Base-by-base conservation (phyloP, 2,329 filamentous ascomycete genomes). In the Epichloe hybrida region DNA sequence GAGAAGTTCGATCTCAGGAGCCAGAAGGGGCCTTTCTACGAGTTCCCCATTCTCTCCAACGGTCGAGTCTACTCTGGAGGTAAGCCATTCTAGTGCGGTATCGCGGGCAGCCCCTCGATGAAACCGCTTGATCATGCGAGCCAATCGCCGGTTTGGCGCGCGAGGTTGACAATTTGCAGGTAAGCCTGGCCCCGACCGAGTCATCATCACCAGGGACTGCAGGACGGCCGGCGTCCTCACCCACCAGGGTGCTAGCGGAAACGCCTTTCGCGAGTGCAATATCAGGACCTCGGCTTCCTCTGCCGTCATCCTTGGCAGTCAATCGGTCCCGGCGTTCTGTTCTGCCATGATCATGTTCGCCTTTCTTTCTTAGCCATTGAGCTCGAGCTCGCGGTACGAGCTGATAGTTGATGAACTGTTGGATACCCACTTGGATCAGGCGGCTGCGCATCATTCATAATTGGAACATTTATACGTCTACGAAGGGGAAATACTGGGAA, bases 221-320 rank as follows among this genome's bases (percentile, higher is more conserved):
- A 56, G 72, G 52, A 69, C 74, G 37, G 80, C 78, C n/a, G 80
- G 79, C 40, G 68, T 73, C 42, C 81, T 85, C 53, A 84, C 81
- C 1, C 81, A 85, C 59, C 50, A 49, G 31, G 52, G 46, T 13
- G 42, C 52, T 31, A 47, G 6, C 5, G 44, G 47, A 17, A 53
- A 53, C n/a, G 42, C 40, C n/a, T 53, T 53, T 17, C 41, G 39
- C 42, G 47, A 49, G 38, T 53, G 52, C 42, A 39, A 13, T 8
- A 34, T 51, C 15, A 53, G 46, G 34, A 13, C 38, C 2, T 40
- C 51, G 5, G 31, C 48, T 31, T 17, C 51, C 3, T 15, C 44
- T 6, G n/a, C 34, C 15, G 17, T 23, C 23, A 20, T 27, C 12
- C 13, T 23, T 3, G 36, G 40, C 17, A 35, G 34, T 37, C 48